Conservation (phyloP, 2,329 filamentous ascomycete genomes). For the Colletotrichum agaves region DNA sequence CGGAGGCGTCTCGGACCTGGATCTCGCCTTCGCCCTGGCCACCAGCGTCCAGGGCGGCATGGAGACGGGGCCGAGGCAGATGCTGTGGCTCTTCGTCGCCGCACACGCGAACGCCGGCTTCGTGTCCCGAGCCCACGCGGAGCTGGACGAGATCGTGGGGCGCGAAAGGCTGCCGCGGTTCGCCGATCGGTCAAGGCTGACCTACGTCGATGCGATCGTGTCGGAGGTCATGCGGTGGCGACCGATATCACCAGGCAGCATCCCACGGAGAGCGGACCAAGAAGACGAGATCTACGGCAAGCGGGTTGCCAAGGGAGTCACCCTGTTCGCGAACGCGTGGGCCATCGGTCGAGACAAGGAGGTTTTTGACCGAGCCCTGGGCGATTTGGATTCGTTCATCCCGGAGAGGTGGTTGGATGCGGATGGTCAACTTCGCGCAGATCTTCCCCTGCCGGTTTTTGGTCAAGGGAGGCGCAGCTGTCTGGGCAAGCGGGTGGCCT, state of each 20-base stretch:
- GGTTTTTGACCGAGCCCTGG: slow-evolving; percentile 50
- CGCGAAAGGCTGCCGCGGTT: slow-evolving; percentile 50
- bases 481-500: slow-evolving; percentile 57
- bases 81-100: slow-evolving; percentile 47
- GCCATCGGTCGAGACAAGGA: slow-evolving; percentile 50
- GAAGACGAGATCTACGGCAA: slow-evolving; percentile 51
- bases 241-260: slow-evolving; percentile 49
- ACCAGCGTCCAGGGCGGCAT: slow-evolving; percentile 46
- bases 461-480: slow-evolving; percentile 60
- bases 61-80: slow-evolving; percentile 45
- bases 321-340: slow-evolving; percentile 56
- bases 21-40: slow-evolving; percentile 48
- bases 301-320: slow-evolving; percentile 55
- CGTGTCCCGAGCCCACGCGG: slow-evolving; percentile 47
- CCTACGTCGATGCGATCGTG: slow-evolving; percentile 55
- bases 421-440: slow-evolving; percentile 39
- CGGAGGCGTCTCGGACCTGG: slow-evolving; percentile 41
- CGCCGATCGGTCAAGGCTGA: slow-evolving; percentile 50
- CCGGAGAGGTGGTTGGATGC: slow-evolving; percentile 46
- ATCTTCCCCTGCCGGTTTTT: slow-evolving; percentile 52
- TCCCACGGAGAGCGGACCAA: slow-evolving; percentile 51
- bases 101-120: slow-evolving; percentile 44
- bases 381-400: slow-evolving; percentile 43
- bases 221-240: slow-evolving; percentile 59
- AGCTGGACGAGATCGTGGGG: slow-evolving; percentile 55